Percentiles rank a stretch among this genome's conserved stretches.
phyloP scores from a whole-genome alignment of 208 protist genomes.

The Phytomonas sp. region DNA sequence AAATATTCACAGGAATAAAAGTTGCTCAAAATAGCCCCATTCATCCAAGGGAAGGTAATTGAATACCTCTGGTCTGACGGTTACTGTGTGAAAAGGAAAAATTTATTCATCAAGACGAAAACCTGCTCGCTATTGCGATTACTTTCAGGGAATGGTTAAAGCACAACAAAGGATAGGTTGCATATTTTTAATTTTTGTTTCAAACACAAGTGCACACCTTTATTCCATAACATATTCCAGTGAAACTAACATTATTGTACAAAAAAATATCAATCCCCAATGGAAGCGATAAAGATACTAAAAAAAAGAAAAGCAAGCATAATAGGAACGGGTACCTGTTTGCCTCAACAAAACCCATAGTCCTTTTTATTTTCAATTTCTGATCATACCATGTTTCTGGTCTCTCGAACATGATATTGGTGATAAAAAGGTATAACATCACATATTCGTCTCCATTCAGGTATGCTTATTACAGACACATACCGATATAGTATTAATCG shows the following conservation, averaged over 20 bases:
- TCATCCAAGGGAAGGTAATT: neutral
- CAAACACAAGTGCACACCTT: neutral
- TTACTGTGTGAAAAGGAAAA: neutral
- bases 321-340: neutral
- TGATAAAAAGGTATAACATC: neutral
- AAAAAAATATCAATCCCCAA: neutral
- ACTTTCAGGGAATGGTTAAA: neutral
- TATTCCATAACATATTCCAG: neutral
- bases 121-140: neutral
- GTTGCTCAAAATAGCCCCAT: neutral
- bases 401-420: neutral
- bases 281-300: neutral
- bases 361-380: neutral
- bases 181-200: neutral
- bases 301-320: neutral
- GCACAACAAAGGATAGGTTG: neutral
- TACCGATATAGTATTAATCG: neutral
- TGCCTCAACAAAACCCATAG: neutral
- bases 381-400: neutral
- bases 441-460: neutral
- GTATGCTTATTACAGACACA: neutral
- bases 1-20: slow-evolving; percentile 7
- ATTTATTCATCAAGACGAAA: neutral
- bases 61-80: neutral
- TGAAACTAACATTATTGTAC: slow-evolving; percentile 1